These are phyloP conservation scores for Sporobolomyces pararoseus DNA, from an alignment of 768 basidiomycete genomes.

Conservation along the genomic window DNA sequence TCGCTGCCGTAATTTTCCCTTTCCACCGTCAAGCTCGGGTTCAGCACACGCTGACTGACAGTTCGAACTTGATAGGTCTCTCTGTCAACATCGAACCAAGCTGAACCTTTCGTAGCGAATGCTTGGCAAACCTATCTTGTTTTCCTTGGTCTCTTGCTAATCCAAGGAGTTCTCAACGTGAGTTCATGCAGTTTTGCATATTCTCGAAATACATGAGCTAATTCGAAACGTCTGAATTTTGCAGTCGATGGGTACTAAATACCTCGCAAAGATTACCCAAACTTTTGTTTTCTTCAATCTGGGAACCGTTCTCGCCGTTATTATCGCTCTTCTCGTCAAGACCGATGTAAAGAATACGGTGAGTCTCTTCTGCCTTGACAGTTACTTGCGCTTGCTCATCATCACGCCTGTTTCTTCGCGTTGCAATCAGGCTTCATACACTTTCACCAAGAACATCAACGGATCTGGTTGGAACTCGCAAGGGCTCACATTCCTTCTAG, in stretches of 20 bases:
- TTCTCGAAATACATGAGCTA: neutral
- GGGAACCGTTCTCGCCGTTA: slow-evolving; percentile 74
- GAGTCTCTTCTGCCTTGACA: neutral
- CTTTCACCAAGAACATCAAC: slow-evolving; percentile 74
- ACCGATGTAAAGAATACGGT: slow-evolving; percentile 52
- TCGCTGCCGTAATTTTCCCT: slow-evolving; percentile 59
- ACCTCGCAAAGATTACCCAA: slow-evolving; percentile 68
- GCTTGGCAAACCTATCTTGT: slow-evolving; percentile 72
- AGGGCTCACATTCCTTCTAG: slow-evolving; percentile 78
- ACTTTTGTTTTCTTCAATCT: slow-evolving; percentile 81
- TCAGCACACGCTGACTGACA: neutral
- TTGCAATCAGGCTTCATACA: slow-evolving; percentile 58
- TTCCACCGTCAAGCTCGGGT: slow-evolving; percentile 18
- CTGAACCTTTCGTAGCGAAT: slow-evolving; percentile 59
- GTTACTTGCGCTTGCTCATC: no score
- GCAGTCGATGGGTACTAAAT: slow-evolving; percentile 51
- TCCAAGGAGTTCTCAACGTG: slow-evolving; percentile 69
- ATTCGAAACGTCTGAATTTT: neutral
- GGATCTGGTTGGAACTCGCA: slow-evolving; percentile 72
- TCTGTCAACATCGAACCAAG: slow-evolving; percentile 47
- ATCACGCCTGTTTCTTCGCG: neutral
- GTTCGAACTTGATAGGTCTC: slow-evolving; percentile 12
- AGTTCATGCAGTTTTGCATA: slow-evolving; percentile 5
- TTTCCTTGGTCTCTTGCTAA: slow-evolving; percentile 67
- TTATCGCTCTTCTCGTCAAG: slow-evolving; percentile 73